Percentiles rank a stretch among this genome's conserved stretches.
These are phyloP conservation scores for Phanerochaete sordida DNA, from an alignment of 768 basidiomycete species.

Conservation along the genomic window DNA sequence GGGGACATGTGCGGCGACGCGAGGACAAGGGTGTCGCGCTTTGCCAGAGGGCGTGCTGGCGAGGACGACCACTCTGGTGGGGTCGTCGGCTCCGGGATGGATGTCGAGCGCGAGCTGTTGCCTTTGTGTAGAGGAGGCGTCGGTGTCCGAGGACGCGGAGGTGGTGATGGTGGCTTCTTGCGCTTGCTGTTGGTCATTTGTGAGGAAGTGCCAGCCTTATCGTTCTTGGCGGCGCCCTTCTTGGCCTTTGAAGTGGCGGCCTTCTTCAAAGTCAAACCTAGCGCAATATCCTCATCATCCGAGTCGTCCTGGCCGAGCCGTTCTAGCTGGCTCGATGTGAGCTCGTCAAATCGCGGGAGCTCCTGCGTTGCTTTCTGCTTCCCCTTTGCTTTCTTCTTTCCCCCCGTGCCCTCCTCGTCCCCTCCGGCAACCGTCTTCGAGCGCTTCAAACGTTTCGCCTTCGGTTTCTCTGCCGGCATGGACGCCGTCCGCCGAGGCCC, in stretches of 20 bases:
- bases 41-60: background rate
- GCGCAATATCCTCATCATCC: conserved; percentile 54
- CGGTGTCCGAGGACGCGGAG: background rate
- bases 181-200: background rate
- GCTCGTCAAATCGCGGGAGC: conserved; percentile 5
- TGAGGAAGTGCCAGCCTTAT: background rate
- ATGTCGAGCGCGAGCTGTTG: background rate
- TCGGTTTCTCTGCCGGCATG: conserved; percentile 34
- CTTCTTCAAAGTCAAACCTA: conserved; percentile 27
- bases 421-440: conserved; percentile 33
- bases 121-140: background rate
- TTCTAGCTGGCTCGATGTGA: conserved; percentile 40
- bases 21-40: background rate
- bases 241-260: conserved; percentile 2
- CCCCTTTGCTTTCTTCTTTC: conserved; percentile 13
- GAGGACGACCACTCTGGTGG: conserved; percentile 14
- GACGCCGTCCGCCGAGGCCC: conserved; percentile 45
- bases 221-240: background rate
- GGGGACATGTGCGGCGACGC: background rate
- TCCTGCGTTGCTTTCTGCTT: conserved; percentile 2
- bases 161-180: background rate
- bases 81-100: background rate
- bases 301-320: conserved; percentile 47
- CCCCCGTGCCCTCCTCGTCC: conserved; percentile 1
- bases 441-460: conserved; percentile 32